Conservation (phyloP, 176 grass and related monocot species). For the Microstegium vimineum region DNA sequence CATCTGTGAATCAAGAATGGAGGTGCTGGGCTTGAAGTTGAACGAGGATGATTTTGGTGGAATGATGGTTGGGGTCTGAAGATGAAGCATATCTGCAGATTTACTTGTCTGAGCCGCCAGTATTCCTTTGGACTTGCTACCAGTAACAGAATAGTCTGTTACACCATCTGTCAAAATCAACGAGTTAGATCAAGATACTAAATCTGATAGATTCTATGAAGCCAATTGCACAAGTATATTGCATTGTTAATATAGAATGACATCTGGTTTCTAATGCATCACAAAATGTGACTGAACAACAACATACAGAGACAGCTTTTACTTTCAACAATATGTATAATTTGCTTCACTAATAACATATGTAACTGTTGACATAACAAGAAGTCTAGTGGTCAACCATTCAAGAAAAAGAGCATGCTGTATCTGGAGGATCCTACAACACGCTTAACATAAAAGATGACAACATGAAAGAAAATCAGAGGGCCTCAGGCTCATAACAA, state of each 20-base stretch:
- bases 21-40: conserved; percentile 64
- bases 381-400: not conserved
- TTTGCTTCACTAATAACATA: conserved; percentile 15
- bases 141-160: conserved; percentile 94
- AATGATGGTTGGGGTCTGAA: conserved; percentile 41
- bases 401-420: not conserved
- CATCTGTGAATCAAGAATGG: conserved; percentile 51
- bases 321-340: not conserved
- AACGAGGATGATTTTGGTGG: conserved; percentile 56
- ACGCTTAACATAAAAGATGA: not conserved
- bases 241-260: not conserved
- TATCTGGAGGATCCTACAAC: not conserved
- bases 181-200: not conserved
- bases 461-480: not conserved
- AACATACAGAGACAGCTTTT: not conserved
- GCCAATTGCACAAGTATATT: not conserved
- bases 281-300: not conserved
- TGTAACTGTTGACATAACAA: not conserved
- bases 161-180: conserved; percentile 74
- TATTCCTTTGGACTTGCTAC: conserved; percentile 78
- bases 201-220: not conserved
- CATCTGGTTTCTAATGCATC: not conserved
- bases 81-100: conserved; percentile 56
- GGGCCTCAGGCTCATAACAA: not conserved
- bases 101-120: conserved; percentile 59